These are phyloP conservation scores for Suhomyces prunicola DNA, from an alignment of 805 yeast genomes.

Conservation along the genomic window DNA sequence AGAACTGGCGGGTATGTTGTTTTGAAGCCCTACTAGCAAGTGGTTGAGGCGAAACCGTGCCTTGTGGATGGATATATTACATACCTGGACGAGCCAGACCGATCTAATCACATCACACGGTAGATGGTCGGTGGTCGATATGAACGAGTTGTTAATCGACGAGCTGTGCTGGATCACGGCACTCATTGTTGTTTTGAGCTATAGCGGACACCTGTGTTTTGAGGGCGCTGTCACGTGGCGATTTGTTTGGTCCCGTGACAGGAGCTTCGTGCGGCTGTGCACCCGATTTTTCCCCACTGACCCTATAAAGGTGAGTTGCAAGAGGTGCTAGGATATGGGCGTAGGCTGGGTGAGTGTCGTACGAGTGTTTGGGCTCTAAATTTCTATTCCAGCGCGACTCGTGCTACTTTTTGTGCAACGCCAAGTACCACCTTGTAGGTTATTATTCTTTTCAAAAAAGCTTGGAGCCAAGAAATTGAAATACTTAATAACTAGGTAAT, in stretches of 20 bases:
- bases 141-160: slow-evolving; percentile 35
- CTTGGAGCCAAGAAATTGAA: background rate
- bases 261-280: background rate
- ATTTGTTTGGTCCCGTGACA: background rate
- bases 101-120: slow-evolving; percentile 44
- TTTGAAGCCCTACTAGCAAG: slow-evolving; percentile 5
- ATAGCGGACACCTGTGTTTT: background rate
- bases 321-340: too few species aligned
- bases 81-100: slow-evolving; percentile 40
- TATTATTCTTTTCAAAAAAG: background rate
- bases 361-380: background rate
- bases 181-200: background rate
- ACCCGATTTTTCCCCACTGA: background rate
- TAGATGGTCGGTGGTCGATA: slow-evolving; percentile 42
- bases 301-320: too few species aligned
- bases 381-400: background rate
- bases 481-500: background rate
- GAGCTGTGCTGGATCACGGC: slow-evolving; percentile 6
- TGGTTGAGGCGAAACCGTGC: slow-evolving; percentile 6
- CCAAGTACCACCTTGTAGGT: background rate
- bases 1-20: background rate
- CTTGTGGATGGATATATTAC: slow-evolving; percentile 28
- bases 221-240: background rate
- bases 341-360: too few species aligned
- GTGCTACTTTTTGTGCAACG: background rate